Evolutionary conservation across 495 filamentous ascomycete genomes (phyloP).

Genomic region (Delitschia confertaspora): DNA sequence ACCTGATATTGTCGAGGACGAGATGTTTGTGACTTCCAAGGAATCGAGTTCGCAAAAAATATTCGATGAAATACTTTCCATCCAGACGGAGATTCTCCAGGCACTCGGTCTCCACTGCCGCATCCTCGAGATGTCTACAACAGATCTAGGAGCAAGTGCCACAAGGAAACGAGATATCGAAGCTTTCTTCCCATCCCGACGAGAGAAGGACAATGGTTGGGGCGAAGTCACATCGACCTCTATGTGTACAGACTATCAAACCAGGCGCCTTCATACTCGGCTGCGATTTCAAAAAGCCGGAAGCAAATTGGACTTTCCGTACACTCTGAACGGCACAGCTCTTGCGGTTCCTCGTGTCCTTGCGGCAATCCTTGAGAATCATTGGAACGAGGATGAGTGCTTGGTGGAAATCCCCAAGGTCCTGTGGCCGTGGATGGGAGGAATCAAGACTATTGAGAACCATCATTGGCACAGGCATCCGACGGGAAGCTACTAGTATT

Average conservation of each 20-base stretch:
- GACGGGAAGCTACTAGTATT: slow-evolving; percentile 14
- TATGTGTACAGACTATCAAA: slow-evolving; percentile 93
- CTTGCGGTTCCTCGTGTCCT: slow-evolving; percentile 83
- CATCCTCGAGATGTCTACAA: slow-evolving; percentile 82
- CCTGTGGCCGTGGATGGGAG: slow-evolving; percentile 28
- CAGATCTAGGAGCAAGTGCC: slow-evolving; percentile 82
- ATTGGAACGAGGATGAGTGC: slow-evolving; percentile 58
- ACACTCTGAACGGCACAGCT: slow-evolving; percentile 90
- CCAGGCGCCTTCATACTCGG: slow-evolving; percentile 66
- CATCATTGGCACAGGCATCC: slow-evolving; percentile 11
- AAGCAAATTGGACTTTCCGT: slow-evolving; percentile 43
- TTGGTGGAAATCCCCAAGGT: slow-evolving; percentile 25
- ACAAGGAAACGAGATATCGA: slow-evolving; percentile 85
- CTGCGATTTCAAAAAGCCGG: slow-evolving; percentile 45
- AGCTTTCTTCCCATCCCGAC: slow-evolving; percentile 80
- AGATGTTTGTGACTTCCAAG: slow-evolving; percentile 13
- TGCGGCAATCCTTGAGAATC: slow-evolving; percentile 86
- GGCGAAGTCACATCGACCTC: slow-evolving; percentile 88
- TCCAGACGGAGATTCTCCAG: slow-evolving; percentile 75
- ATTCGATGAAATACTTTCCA: slow-evolving; percentile 73
- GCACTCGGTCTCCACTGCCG: slow-evolving; percentile 75
- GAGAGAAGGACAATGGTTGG: slow-evolving; percentile 67
- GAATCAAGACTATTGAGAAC: slow-evolving; percentile 22
- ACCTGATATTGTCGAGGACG: slow-evolving; percentile 34
- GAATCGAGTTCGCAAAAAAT: slow-evolving; percentile 31